These are phyloP conservation scores for Phytopythium helicoides DNA, from an alignment of 352 stramenopile species.

Conservation along the genomic window DNA sequence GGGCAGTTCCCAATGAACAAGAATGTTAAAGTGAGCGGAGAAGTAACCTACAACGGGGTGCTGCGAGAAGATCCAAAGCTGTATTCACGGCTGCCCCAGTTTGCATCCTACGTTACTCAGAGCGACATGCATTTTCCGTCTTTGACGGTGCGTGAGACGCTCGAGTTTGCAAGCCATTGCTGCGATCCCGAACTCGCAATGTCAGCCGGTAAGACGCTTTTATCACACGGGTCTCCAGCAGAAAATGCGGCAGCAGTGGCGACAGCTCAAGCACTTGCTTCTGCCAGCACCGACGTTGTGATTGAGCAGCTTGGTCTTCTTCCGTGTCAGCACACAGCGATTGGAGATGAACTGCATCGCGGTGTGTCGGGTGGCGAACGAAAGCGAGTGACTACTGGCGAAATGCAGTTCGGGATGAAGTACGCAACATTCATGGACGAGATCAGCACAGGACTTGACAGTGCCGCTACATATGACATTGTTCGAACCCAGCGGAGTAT, in stretches of 20 bases:
- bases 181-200: constrained; percentile 23
- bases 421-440: constrained; percentile 84
- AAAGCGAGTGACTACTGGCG: constrained; percentile 69
- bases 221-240: constrained; percentile 22
- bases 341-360: constrained; percentile 47
- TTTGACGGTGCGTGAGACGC: constrained; percentile 50
- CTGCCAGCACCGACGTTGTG: constrained; percentile 36
- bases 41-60: constrained; percentile 39
- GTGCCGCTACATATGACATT: constrained; percentile 42
- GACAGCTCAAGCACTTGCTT: constrained; percentile 17
- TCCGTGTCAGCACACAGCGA: constrained; percentile 52
- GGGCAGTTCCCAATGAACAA: constrained; percentile 32
- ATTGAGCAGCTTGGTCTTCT: constrained; percentile 33
- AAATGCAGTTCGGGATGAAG: constrained; percentile 85
- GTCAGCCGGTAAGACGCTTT: constrained; percentile 14
- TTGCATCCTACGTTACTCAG: constrained; percentile 47
- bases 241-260: constrained; percentile 23
- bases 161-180: constrained; percentile 41
- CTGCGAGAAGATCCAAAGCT: constrained; percentile 16
- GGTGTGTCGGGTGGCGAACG: constrained; percentile 70
- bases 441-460: constrained; percentile 91
- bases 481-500: constrained; percentile 25
- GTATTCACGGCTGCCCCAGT: constrained; percentile 24
- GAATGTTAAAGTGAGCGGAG: constrained; percentile 32
- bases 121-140: constrained; percentile 44